Evolutionary conservation across 805 yeast species (phyloP), one percentile per base, ranked within the genome.

Genomic region (Monosporozyma unispora): DNA sequence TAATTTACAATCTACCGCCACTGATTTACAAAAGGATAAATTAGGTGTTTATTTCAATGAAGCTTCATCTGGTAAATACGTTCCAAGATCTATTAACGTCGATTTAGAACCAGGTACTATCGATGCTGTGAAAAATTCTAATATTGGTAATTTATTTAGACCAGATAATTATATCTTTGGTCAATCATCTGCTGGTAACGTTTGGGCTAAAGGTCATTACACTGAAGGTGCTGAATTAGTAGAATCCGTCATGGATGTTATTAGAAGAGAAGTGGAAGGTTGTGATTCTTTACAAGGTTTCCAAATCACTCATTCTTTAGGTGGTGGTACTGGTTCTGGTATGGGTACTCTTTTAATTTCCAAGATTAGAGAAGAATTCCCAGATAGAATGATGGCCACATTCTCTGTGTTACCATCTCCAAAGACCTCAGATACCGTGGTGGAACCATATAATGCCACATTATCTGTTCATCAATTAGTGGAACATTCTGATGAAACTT

Each of bases 291-390:
- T 89, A 60, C 96, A 89, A 74, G 96, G 96, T 59, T 89, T 89
- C 80, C 96, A 89, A 72, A 83, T 89, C 65, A 75, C 88, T 29
- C 89, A 82, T 64, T 82, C 88, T 25, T 71, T 82, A 38, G 89
- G 89, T 63, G 89, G 96, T 71, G 96, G 96, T 75, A 89, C 96
- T 49, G 96, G 96, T 64, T 87, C 96, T 29, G 96, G 96, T 70
- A 82, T 89, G 88, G 96, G 96, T 67, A 89, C 96, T 43, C 70
- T 89, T 60, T 77, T 89, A 63, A 80, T 89, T 61, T 80, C 89
- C 52, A 84, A 83, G 66, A 84, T 89, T 63, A 81, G 90, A 70
- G 96, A 89, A 68, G 96, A 89, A 69, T 89, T 82, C 63, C 91
- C 95, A 47, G 96, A 89, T 70, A 81, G 96, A 74, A 89, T 89